Conservation (phyloP, 148 eudicot species). For the Rhododendron kiyosumense region DNA sequence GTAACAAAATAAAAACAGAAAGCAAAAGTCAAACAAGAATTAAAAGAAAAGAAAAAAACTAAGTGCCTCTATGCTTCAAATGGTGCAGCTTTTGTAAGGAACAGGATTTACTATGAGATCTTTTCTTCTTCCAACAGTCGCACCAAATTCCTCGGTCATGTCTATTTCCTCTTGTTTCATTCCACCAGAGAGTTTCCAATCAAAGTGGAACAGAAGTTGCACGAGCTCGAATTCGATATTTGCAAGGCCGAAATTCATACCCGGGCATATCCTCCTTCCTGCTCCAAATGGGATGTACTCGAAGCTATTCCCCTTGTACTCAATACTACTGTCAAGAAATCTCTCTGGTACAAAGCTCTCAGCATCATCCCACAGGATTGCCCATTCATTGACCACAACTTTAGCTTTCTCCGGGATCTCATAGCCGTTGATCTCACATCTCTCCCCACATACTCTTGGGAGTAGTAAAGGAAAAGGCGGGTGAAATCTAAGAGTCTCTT, state of each 20-base stretch:
- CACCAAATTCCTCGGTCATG: conserved; percentile 23
- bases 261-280: conserved; percentile 36
- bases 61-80: neutral
- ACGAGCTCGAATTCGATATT: conserved; percentile 29
- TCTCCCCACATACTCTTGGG: conserved; percentile 24
- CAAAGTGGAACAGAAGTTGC: conserved; percentile 24
- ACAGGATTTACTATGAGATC: conserved; percentile 15
- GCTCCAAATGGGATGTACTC: conserved; percentile 33
- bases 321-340: conserved; percentile 16
- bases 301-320: conserved; percentile 24
- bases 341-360: conserved; percentile 36
- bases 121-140: conserved; percentile 22
- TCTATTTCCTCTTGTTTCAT: conserved; percentile 18
- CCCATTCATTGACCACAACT: conserved; percentile 29
- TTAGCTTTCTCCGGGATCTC: conserved; percentile 21
- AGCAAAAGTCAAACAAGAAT: too few species aligned
- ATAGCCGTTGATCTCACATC: conserved; percentile 22
- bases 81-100: neutral
- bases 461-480: conserved; percentile 24
- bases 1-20: neutral
- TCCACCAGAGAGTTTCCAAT: conserved; percentile 26
- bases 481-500: conserved; percentile 32
- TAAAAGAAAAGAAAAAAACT: neutral
- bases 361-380: conserved; percentile 24
- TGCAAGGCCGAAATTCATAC: conserved; percentile 20